A percentile compares a stretch with the other conserved stretches of the same genome.
These are phyloP conservation scores for Hypoxylon sp. DNA, from an alignment of 2,329 filamentous ascomycete genomes.

Conservation along the genomic window DNA sequence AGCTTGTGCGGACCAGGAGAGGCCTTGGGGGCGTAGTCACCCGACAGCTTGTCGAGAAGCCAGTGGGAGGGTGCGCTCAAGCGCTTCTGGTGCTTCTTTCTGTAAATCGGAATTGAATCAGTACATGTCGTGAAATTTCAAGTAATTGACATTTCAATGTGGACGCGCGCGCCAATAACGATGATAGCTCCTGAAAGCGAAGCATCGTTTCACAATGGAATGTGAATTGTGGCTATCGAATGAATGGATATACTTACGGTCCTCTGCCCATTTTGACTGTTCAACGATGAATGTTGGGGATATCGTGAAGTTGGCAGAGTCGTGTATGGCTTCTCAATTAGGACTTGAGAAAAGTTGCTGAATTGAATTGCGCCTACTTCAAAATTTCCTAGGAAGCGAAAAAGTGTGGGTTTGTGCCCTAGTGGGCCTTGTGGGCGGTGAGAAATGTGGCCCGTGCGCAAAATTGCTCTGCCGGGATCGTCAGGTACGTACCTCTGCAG, in stretches of 20 bases:
- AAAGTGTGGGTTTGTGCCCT: constrained; percentile 53
- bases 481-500: constrained; percentile 12
- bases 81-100: constrained; percentile 99
- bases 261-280: constrained; percentile 63
- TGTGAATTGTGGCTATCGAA: constrained; percentile 1
- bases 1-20: constrained; percentile 97
- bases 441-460: constrained; percentile 24
- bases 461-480: constrained; percentile 1
- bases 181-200: neutral
- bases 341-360: constrained; percentile 44
- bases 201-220: neutral
- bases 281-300: constrained; percentile 54
- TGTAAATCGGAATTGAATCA: constrained; percentile 60
- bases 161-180: constrained; percentile 10
- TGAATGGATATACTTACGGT: constrained; percentile 64
- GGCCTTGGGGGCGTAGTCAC: constrained; percentile 81
- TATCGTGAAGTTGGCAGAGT: constrained; percentile 51
- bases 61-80: constrained; percentile 99
- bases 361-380: constrained; percentile 27
- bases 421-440: constrained; percentile 28
- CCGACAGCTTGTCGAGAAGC: constrained; percentile 99
- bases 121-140: constrained; percentile 38
- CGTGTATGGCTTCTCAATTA: constrained; percentile 37
- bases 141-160: constrained; percentile 6
- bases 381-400: constrained; percentile 49